Conservation (phyloP, 805 yeast species). For the Saturnispora sanitii region DNA sequence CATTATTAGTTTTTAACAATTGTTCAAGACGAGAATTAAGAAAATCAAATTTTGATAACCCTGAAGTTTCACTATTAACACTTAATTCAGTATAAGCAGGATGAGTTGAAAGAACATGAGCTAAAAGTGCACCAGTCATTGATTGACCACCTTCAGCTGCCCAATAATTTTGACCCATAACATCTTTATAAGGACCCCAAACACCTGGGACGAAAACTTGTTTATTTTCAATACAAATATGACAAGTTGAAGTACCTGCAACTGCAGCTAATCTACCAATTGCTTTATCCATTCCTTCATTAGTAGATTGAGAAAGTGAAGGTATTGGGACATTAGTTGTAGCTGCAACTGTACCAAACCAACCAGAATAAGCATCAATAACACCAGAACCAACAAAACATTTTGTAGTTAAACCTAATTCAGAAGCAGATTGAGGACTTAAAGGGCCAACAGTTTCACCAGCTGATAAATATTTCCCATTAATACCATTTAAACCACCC, state of each 20-base stretch:
- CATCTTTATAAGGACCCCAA: slow-evolving; percentile 98
- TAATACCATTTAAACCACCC: slow-evolving; percentile 73
- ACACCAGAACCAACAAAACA: slow-evolving; percentile 92
- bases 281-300: slow-evolving; percentile 47
- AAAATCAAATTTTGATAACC: slow-evolving; percentile 70
- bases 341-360: slow-evolving; percentile 98
- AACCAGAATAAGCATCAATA: slow-evolving; percentile 96
- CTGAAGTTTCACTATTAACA: slow-evolving; percentile 55
- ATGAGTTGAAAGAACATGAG: slow-evolving; percentile 79
- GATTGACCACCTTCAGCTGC: slow-evolving; percentile 99
- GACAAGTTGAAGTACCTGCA: slow-evolving; percentile 98
- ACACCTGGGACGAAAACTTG: slow-evolving; percentile 92
- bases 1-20: slow-evolving; percentile 44
- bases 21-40: slow-evolving; percentile 67
- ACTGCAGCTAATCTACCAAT: slow-evolving; percentile 92
- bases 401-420: slow-evolving; percentile 69
- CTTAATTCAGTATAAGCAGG: slow-evolving; percentile 76
- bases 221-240: slow-evolving; percentile 74
- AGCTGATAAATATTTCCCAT: slow-evolving; percentile 71
- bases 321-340: slow-evolving; percentile 53
- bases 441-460: slow-evolving; percentile 84
- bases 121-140: slow-evolving; percentile 89
- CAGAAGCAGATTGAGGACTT: slow-evolving; percentile 56
- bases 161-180: slow-evolving; percentile 85
- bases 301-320: slow-evolving; percentile 39